Evolutionary conservation across 176 grass and related monocot genomes (phyloP).

Genomic region (Eleusine indica): DNA sequence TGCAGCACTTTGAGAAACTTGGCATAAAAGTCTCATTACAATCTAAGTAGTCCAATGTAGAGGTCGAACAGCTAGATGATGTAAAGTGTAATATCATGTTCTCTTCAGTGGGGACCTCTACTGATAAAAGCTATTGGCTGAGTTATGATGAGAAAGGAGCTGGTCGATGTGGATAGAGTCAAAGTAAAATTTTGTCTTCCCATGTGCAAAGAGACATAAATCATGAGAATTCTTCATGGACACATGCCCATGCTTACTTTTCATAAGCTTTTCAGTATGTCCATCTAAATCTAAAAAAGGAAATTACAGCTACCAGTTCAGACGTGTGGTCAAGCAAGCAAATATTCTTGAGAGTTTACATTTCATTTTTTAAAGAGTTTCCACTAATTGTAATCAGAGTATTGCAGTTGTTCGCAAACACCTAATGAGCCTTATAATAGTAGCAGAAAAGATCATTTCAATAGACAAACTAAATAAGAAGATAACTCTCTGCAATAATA

Average conservation of each 20-base stretch:
- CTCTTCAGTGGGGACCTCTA: constrained; percentile 29
- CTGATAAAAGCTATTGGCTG: constrained; percentile 22
- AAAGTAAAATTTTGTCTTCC: constrained; percentile 42
- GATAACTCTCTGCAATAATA: neutral
- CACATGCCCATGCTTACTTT: constrained; percentile 17
- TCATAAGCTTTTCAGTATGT: neutral
- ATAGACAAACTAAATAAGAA: constrained; percentile 4
- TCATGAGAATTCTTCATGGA: constrained; percentile 18
- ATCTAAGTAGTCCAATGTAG: constrained; percentile 30
- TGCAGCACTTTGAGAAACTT: constrained; percentile 15
- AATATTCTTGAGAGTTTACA: neutral
- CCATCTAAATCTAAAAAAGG: constrained; percentile 31
- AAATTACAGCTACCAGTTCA: constrained; percentile 29
- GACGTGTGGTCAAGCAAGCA: constrained; percentile 14
- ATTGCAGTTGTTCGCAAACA: constrained; percentile 6
- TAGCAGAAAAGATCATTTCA: constrained; percentile 11
- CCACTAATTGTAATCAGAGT: neutral
- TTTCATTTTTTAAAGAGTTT: neutral
- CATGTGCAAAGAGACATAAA: constrained; percentile 33
- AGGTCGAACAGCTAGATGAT: constrained; percentile 28
- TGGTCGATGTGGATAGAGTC: constrained; percentile 45
- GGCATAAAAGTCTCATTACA: constrained; percentile 29
- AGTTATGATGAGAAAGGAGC: constrained; percentile 15
- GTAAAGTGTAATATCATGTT: constrained; percentile 35
- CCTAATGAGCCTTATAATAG: constrained; percentile 16